Evolutionary conservation across 805 yeast genomes (phyloP).

Genomic region (Starmera caribaea): DNA sequence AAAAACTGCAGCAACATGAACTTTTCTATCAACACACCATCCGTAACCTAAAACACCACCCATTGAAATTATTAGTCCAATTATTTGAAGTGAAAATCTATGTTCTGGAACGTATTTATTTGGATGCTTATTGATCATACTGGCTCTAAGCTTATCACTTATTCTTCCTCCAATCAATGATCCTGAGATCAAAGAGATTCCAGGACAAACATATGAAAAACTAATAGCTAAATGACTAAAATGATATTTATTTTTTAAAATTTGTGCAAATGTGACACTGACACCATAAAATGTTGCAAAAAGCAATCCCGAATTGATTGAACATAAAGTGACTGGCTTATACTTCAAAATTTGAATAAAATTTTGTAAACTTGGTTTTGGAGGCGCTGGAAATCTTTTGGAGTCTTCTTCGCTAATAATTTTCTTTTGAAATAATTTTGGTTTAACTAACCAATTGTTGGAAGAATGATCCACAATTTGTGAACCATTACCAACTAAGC

Average conservation of each 20-base stretch:
- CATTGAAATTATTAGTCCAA: constrained; percentile 33
- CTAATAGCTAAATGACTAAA: constrained; percentile 28
- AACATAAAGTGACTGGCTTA: constrained; percentile 35
- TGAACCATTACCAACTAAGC: constrained; percentile 47
- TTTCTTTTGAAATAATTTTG: constrained; percentile 19
- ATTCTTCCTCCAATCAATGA: constrained; percentile 39
- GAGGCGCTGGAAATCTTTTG: constrained; percentile 32
- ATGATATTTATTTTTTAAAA: constrained; percentile 27
- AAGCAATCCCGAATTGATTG: constrained; percentile 37
- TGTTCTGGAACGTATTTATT: constrained; percentile 35
- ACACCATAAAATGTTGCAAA: constrained; percentile 47
- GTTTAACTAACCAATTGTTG: constrained; percentile 20
- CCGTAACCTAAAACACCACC: constrained; percentile 42
- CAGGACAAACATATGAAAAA: constrained; percentile 44
- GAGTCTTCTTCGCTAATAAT: constrained; percentile 3
- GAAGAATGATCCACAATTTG: constrained; percentile 4
- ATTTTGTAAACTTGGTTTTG: constrained; percentile 30
- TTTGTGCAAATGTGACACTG: constrained; percentile 37
- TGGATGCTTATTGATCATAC: constrained; percentile 18
- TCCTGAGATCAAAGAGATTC: constrained; percentile 36
- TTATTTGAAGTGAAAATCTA: constrained; percentile 32
- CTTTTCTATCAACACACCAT: constrained; percentile 35
- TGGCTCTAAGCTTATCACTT: constrained; percentile 29
- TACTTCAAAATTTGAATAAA: constrained; percentile 29
- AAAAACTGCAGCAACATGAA: constrained; percentile 29